Conservation (phyloP, 1,284 basidiomycete genomes). For the Cryptococcus sp. region DNA sequence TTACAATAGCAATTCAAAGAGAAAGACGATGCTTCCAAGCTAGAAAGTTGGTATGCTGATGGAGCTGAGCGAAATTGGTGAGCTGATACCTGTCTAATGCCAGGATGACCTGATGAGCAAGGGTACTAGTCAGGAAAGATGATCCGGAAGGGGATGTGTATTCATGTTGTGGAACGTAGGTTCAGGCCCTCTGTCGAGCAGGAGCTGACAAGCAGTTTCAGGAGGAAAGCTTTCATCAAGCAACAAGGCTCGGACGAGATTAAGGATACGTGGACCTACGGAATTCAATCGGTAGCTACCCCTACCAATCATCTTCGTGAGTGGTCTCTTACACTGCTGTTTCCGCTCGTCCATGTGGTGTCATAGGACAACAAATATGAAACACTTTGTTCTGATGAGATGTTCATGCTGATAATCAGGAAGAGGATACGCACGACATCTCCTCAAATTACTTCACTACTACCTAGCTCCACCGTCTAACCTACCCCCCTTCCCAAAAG, state of each 20-base stretch:
- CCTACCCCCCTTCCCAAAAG: slow-evolving; percentile 6
- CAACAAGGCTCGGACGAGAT: slow-evolving; percentile 15
- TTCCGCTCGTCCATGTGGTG: too few species aligned
- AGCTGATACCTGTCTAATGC: neutral
- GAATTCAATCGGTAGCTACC: slow-evolving; percentile 34
- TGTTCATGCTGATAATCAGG: neutral
- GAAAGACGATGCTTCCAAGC: neutral
- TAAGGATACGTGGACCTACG: slow-evolving; percentile 20
- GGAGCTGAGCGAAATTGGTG: neutral
- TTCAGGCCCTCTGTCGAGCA: neutral
- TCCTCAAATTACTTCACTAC: slow-evolving; percentile 21
- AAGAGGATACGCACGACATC: slow-evolving; percentile 13
- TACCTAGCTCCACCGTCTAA: slow-evolving; percentile 4
- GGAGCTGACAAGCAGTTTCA: slow-evolving; percentile 12
- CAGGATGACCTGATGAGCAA: neutral
- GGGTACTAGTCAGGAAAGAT: slow-evolving; percentile 22
- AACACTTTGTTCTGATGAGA: neutral
- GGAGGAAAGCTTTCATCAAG: slow-evolving; percentile 19
- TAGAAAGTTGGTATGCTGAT: neutral
- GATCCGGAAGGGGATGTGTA: slow-evolving; percentile 24
- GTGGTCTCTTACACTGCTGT: slow-evolving; percentile 2
- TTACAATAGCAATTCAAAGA: neutral
- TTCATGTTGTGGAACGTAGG: slow-evolving; percentile 31
- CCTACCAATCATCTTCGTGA: slow-evolving; percentile 23
- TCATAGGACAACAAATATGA: too few species aligned